These are phyloP conservation scores for Botryococcus braunii DNA, from an alignment of 163 green algal species.

Conservation along the genomic window DNA sequence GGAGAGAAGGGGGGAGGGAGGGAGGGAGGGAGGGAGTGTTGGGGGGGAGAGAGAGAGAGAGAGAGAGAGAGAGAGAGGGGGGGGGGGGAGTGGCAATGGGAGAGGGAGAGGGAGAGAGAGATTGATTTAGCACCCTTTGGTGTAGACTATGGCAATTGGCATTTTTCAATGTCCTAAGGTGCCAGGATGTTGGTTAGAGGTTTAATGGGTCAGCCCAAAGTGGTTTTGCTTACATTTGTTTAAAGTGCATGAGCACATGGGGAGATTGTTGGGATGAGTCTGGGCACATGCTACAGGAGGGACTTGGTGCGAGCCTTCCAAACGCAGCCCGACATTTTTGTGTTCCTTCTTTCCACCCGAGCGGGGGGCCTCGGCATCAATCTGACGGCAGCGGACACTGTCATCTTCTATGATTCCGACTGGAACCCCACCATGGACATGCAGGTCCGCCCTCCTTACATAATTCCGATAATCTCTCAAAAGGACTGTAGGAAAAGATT, in stretches of 20 bases:
- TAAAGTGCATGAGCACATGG: neutral
- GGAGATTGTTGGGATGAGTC: neutral
- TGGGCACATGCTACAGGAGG: slow-evolving; percentile 49
- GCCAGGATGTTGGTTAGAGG: neutral
- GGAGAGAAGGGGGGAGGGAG: too few species aligned
- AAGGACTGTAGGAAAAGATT: neutral
- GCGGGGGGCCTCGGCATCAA: slow-evolving; percentile 97
- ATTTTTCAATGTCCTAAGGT: neutral
- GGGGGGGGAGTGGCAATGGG: too few species aligned
- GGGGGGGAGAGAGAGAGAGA: too few species aligned
- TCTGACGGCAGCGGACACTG: slow-evolving; percentile 91
- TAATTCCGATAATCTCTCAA: neutral
- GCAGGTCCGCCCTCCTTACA: slow-evolving; percentile 29
- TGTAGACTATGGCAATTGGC: too few species aligned
- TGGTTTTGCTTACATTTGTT: neutral
- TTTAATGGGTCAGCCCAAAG: neutral
- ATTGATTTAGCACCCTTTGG: too few species aligned
- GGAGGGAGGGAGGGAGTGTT: too few species aligned
- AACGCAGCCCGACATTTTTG: slow-evolving; percentile 82
- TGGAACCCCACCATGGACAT: slow-evolving; percentile 94
- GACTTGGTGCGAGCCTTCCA: slow-evolving; percentile 95
- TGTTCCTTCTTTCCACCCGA: slow-evolving; percentile 94
- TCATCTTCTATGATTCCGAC: slow-evolving; percentile 98
- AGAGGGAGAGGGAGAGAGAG: too few species aligned
- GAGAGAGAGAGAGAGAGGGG: too few species aligned